phyloP scores from a whole-genome alignment of 2,329 filamentous ascomycete species.

The Drechslerella dactyloides region DNA sequence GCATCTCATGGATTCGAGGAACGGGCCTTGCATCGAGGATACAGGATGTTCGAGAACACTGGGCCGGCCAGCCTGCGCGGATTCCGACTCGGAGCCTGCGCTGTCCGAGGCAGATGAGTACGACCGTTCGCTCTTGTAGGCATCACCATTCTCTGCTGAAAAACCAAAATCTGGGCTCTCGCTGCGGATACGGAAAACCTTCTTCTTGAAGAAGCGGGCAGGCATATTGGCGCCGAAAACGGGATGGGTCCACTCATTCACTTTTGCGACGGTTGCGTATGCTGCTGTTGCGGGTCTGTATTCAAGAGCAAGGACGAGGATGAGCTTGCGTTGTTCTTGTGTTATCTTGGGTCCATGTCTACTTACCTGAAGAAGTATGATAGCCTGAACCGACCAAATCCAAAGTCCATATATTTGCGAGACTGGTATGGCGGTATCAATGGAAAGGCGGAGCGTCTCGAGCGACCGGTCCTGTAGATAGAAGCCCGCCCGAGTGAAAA shows the following conservation, averaged over 20 bases:
- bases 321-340: not conserved
- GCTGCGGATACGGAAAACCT: slow-evolving; percentile 37
- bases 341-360: not conserved
- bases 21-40: slow-evolving; percentile 76
- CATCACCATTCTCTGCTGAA: slow-evolving; percentile 24
- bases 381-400: not conserved
- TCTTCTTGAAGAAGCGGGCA: slow-evolving; percentile 45
- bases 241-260: slow-evolving; percentile 20
- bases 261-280: slow-evolving; percentile 14
- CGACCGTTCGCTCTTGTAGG: slow-evolving; percentile 38
- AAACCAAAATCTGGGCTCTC: slow-evolving; percentile 45
- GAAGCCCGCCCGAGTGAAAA: not conserved
- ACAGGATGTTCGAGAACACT: slow-evolving; percentile 70
- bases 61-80: not conserved
- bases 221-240: slow-evolving; percentile 35
- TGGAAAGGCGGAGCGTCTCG: not conserved
- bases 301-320: not conserved
- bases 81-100: slow-evolving; percentile 37
- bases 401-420: slow-evolving; percentile 1
- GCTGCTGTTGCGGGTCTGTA: not conserved
- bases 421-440: not conserved
- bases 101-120: slow-evolving; percentile 49
- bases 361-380: not conserved
- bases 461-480: too few species aligned
- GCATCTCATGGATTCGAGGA: slow-evolving; percentile 73